A percentile compares a stretch with the other conserved stretches of the same genome.
phyloP scores from a whole-genome alignment of 768 basidiomycete species.

The Tulasnella sp. region DNA sequence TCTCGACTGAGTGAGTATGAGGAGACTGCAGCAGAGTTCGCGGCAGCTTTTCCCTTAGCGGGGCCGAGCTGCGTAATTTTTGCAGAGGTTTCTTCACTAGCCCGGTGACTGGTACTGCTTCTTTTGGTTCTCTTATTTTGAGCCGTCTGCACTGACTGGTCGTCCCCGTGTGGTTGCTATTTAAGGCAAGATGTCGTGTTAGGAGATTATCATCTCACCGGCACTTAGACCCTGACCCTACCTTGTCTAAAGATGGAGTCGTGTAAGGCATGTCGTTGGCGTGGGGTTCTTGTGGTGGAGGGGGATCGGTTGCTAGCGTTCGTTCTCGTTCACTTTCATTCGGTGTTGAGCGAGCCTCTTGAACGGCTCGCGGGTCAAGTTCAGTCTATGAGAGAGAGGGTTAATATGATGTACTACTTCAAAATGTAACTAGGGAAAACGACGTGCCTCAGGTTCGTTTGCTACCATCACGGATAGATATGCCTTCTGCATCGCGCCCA shows the following conservation, averaged over 20 bases:
- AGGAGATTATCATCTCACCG: too few species aligned
- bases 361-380: neutral
- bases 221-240: neutral
- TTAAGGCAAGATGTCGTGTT: too few species aligned
- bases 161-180: neutral
- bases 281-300: neutral
- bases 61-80: neutral
- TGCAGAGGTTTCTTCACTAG: neutral
- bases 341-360: neutral
- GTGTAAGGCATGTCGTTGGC: neutral
- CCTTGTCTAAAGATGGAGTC: neutral
- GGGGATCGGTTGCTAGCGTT: neutral
- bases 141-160: too few species aligned
- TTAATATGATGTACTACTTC: neutral
- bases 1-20: neutral
- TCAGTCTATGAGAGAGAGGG: neutral
- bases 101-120: neutral
- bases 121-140: neutral
- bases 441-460: neutral
- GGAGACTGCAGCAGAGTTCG: neutral
- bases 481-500: neutral
- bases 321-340: neutral
- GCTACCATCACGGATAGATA: neutral
- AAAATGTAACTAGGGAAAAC: neutral
- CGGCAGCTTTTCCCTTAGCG: neutral